Conservation (phyloP, 2,329 filamentous ascomycete species). For the Colletotrichum lupini region DNA sequence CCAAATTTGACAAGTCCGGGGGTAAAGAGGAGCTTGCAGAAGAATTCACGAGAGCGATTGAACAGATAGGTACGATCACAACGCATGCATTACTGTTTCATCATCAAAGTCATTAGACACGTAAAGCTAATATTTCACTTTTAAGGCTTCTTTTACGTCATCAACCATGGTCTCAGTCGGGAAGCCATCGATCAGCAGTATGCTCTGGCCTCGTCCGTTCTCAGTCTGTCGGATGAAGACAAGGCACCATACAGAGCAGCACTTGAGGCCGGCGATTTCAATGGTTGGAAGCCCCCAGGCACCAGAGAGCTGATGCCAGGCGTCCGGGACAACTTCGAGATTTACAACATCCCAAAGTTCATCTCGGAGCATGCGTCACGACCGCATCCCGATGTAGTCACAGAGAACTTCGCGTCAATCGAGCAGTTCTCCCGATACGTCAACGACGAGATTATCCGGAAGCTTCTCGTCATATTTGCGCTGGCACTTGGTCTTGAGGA, state of each 20-base stretch:
- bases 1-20: not conserved
- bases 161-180: not conserved
- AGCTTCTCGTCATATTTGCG: not conserved
- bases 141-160: not conserved
- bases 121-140: fast-evolving
- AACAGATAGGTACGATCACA: not conserved
- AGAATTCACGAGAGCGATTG: not conserved
- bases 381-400: not conserved
- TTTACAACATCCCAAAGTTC: not conserved
- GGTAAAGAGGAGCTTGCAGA: not conserved
- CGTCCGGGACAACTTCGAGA: not conserved
- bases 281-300: not conserved
- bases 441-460: not conserved
- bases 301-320: not conserved
- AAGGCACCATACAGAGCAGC: not conserved
- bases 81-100: not conserved
- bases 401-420: not conserved
- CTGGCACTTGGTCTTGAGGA: not conserved
- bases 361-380: not conserved
- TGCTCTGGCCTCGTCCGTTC: not conserved
- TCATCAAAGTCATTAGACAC: not conserved
- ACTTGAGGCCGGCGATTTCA: not conserved
- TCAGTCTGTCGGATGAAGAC: not conserved
- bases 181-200: not conserved
- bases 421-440: not conserved